Base-by-base conservation (phyloP, 495 filamentous ascomycete genomes). In the Xylaria curta region DNA sequence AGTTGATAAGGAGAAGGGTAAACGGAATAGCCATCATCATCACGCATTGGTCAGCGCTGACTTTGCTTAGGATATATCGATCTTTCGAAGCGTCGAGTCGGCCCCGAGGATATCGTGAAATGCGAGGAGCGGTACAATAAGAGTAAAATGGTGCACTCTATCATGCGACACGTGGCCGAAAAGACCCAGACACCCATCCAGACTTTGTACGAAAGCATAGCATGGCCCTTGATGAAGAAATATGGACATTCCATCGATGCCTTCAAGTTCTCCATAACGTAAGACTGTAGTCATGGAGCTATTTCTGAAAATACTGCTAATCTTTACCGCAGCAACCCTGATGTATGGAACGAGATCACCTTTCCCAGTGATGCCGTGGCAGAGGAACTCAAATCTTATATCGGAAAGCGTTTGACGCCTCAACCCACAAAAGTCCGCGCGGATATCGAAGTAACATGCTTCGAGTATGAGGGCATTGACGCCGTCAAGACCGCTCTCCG, bases 41-140 rank as follows among this genome's bases (percentile, higher is more conserved):
- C 28, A 71, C 56, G n/a, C 44, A 67, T 59, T 66, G 28, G 49
- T 60, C 59, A 62, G 72, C 31, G 68, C 46, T 75, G 63, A 73
- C 65, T 62, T 69, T 33, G 46, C 40, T 60, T 62, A 81, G 93
- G 94, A 89, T 99, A 99, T 79, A 99, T 99, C 82, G 96, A 99
- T 91, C 87, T 99, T 73, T 97, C 93, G 36, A 99, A 99, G 87
- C 95, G 96, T 73, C 91, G 96, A 83, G 96, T 99, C 40, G 97
- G 94, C 4, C 93, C 97, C 44, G 96, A 99, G 80, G 96, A 99
- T 86, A 95, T 98, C 56, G 85, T 97, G 66, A 97, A 97, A 85
- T 98, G 97, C 82, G 96, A 99, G 80, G 96, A 99, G 84, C 89
- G 96, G 47, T 99, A 97, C 86, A 99, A 99, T 89, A 99, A 99